Percentiles rank a stretch among this genome's conserved stretches.
These are phyloP conservation scores for Sclerotinia trifoliorum DNA, from an alignment of 2,329 filamentous ascomycete genomes.

Conservation along the genomic window DNA sequence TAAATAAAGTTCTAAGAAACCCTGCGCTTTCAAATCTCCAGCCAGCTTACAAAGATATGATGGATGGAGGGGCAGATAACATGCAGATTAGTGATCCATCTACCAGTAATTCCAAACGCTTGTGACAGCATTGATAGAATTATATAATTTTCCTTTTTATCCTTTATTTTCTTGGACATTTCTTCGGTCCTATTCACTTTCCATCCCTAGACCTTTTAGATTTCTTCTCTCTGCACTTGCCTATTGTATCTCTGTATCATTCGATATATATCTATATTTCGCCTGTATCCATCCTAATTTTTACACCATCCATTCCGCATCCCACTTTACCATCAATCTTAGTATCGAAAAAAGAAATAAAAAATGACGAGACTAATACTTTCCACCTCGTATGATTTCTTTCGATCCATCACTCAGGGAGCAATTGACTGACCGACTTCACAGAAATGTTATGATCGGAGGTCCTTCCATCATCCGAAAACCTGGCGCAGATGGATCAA, in stretches of 20 bases:
- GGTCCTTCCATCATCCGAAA: constrained; percentile 82
- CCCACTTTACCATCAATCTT: constrained; percentile 6
- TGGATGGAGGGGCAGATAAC: constrained; percentile 20
- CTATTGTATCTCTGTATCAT: neutral
- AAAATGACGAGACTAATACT: constrained; percentile 75
- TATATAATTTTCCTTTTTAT: constrained; percentile 13
- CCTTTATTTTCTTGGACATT: constrained; percentile 16
- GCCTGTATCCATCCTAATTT: neutral
- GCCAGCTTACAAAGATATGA: constrained; percentile 20
- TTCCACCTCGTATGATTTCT: constrained; percentile 71
- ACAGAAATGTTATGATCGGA: constrained; percentile 60
- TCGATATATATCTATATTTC: neutral
- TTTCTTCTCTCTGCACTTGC: neutral
- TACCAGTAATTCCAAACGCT: neutral
- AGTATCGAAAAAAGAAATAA: neutral
- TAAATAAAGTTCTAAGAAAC: neutral
- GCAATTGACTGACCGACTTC: constrained; percentile 23
- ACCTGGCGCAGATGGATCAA: constrained; percentile 76
- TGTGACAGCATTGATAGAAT: constrained; percentile 18
- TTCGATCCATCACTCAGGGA: constrained; percentile 19
- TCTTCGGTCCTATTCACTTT: neutral
- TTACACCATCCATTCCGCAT: neutral
- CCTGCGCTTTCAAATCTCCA: neutral
- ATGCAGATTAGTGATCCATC: neutral
- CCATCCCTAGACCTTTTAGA: neutral